A percentile compares a stretch with the other conserved stretches of the same genome.
Conservation (phyloP, 129 eudicot genomes). For the Ambrosia trifida region DNA sequence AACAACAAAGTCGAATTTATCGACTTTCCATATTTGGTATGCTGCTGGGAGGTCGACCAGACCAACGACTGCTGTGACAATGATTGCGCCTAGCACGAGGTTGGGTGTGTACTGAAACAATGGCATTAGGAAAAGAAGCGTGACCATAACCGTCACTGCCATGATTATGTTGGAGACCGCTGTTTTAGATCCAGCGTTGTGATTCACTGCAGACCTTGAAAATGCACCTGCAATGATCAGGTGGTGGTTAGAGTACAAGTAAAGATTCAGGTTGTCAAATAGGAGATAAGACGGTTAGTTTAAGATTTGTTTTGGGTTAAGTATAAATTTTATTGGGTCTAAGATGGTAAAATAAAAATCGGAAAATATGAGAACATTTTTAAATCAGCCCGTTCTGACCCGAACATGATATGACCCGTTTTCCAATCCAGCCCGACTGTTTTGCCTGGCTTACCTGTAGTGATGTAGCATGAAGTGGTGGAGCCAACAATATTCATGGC, state of each 20-base stretch:
- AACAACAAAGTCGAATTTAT: conserved; percentile 76
- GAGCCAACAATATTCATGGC: conserved; percentile 86
- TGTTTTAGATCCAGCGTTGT: conserved; percentile 82
- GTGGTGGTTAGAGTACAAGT: conserved; percentile 7
- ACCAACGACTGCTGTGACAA: conserved; percentile 79
- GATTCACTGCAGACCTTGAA: conserved; percentile 89
- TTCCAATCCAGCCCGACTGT: no score
- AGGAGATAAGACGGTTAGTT: no score
- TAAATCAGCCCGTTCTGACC: no score
- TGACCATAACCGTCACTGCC: conserved; percentile 84
- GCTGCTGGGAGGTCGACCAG: conserved; percentile 81
- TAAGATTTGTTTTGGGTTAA: no score
- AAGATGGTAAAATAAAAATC: no score
- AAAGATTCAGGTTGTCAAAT: background rate
- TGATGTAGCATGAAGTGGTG: conserved; percentile 83
- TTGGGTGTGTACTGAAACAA: conserved; percentile 87
- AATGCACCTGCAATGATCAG: conserved; percentile 57
- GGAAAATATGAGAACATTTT: no score
- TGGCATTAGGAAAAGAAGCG: conserved; percentile 86
- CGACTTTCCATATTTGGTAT: conserved; percentile 74
- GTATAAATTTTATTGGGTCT: no score
- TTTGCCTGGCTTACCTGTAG: conserved; percentile 52
- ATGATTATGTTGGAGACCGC: conserved; percentile 83
- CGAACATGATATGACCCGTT: no score
- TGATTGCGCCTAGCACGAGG: conserved; percentile 78